Evolutionary conservation across 2,329 filamentous ascomycete species (phyloP).

Genomic region (Monosporascus sp.): DNA sequence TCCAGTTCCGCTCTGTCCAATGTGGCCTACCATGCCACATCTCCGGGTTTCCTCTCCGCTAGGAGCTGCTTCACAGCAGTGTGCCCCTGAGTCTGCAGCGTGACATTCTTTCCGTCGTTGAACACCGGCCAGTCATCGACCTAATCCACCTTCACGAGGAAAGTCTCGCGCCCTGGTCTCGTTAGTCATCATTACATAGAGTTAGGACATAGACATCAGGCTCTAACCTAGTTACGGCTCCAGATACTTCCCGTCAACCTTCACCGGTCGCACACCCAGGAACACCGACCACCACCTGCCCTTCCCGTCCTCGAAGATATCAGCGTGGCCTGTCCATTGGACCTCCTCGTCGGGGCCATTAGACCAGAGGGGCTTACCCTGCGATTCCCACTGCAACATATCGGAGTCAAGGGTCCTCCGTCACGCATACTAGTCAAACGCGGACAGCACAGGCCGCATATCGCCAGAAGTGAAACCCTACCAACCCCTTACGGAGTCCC

Average conservation of each 20-base stretch:
- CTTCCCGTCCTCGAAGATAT: constrained; percentile 38
- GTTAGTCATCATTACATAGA: not conserved
- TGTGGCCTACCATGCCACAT: constrained; percentile 28
- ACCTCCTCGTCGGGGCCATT: constrained; percentile 43
- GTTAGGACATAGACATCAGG: too few relatives aligned
- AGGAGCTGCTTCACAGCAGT: constrained; percentile 13
- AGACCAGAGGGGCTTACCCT: constrained; percentile 38
- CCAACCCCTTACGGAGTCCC: too few relatives aligned
- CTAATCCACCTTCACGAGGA: constrained; percentile 46
- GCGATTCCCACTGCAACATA: constrained; percentile 35
- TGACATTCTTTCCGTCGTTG: constrained; percentile 40
- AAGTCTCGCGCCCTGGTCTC: constrained; percentile 39
- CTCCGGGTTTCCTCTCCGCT: constrained; percentile 23
- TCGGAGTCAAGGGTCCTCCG: too few relatives aligned
- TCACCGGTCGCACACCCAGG: constrained; percentile 37
- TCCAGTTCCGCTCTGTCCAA: constrained; percentile 27
- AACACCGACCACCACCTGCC: constrained; percentile 45
- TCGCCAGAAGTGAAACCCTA: too few relatives aligned
- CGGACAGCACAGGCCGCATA: too few relatives aligned
- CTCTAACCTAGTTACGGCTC: constrained; percentile 37
- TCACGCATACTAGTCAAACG: too few relatives aligned
- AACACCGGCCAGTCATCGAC: constrained; percentile 47
- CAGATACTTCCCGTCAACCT: constrained; percentile 21
- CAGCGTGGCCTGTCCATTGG: constrained; percentile 45
- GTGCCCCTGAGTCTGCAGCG: constrained; percentile 30